Percentiles rank a stretch among this genome's conserved stretches.
Evolutionary conservation across 768 basidiomycete species (phyloP).

Genomic region (Sutorius australiensis): DNA sequence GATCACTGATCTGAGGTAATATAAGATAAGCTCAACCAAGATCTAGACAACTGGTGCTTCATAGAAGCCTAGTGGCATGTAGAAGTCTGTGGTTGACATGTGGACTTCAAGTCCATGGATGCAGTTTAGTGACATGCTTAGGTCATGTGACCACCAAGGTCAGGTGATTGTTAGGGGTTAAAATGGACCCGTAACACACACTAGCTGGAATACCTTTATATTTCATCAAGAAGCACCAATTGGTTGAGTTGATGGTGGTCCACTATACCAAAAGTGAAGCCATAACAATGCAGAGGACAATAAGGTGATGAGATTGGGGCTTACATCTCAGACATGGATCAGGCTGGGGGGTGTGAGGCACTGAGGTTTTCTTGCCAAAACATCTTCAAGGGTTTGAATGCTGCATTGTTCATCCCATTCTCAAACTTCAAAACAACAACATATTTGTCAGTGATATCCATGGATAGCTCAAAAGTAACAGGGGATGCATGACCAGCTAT

Average conservation of each 20-base stretch:
- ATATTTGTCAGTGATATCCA: slow-evolving; percentile 59
- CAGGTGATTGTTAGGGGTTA: too few relatives aligned
- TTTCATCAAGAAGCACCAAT: slow-evolving; percentile 33
- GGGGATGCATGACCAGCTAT: slow-evolving; percentile 73
- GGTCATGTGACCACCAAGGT: too few relatives aligned
- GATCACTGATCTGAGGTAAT: too few relatives aligned
- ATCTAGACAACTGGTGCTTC: too few relatives aligned
- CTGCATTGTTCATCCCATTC: slow-evolving; percentile 60
- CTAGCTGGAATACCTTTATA: too few relatives aligned
- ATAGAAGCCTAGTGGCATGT: too few relatives aligned
- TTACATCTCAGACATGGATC: slow-evolving; percentile 19
- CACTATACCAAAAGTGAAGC: slow-evolving; percentile 9
- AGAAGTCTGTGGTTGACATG: too few relatives aligned
- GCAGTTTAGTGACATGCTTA: too few relatives aligned
- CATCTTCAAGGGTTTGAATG: slow-evolving; percentile 61
- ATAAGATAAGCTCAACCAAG: too few relatives aligned
- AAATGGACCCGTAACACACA: too few relatives aligned
- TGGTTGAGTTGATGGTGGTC: slow-evolving; percentile 28
- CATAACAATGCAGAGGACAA: not conserved
- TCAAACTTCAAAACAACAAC: slow-evolving; percentile 78
- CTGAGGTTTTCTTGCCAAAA: slow-evolving; percentile 44
- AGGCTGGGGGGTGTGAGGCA: slow-evolving; percentile 13
- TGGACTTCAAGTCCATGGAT: too few relatives aligned
- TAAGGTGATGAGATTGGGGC: not conserved
- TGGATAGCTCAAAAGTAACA: slow-evolving; percentile 64